phyloP scores from a whole-genome alignment of 1,284 basidiomycete genomes.

The Rhodofomes roseus region DNA sequence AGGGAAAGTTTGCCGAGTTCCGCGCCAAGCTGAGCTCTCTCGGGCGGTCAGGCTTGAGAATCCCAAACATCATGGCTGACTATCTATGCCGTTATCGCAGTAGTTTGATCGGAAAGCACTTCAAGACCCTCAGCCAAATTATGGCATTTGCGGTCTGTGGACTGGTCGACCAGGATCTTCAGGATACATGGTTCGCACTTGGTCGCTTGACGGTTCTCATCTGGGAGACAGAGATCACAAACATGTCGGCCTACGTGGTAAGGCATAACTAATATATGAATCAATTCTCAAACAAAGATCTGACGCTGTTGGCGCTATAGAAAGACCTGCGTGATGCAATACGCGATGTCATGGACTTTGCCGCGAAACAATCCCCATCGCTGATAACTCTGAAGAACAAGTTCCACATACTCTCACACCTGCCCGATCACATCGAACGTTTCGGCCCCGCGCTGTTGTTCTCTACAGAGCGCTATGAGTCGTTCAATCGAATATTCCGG shows the following conservation, averaged over 20 bases:
- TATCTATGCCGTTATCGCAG: slow-evolving; percentile 26
- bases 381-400: slow-evolving; percentile 14
- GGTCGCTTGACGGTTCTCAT: slow-evolving; percentile 22
- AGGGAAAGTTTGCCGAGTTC: slow-evolving; percentile 13
- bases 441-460: slow-evolving; percentile 17
- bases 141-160: slow-evolving; percentile 25
- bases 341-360: slow-evolving; percentile 10
- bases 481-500: slow-evolving; percentile 19
- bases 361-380: slow-evolving; percentile 7
- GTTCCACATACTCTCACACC: slow-evolving; percentile 16
- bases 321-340: too few relatives aligned
- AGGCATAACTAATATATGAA: too few relatives aligned
- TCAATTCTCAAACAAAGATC: too few relatives aligned
- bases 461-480: slow-evolving; percentile 21
- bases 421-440: slow-evolving; percentile 10
- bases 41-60: slow-evolving; percentile 8
- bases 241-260: slow-evolving; percentile 21
- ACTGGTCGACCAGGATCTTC: slow-evolving; percentile 18
- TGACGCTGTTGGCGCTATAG: too few relatives aligned
- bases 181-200: slow-evolving; percentile 21
- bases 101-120: slow-evolving; percentile 29
- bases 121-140: slow-evolving; percentile 28
- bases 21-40: slow-evolving; percentile 17
- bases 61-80: slow-evolving; percentile 15
- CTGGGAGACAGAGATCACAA: slow-evolving; percentile 25